A percentile compares a stretch with the other conserved stretches of the same genome.
Conservation (phyloP, 2,329 filamentous ascomycete species). For the Penicillium janthinellum region DNA sequence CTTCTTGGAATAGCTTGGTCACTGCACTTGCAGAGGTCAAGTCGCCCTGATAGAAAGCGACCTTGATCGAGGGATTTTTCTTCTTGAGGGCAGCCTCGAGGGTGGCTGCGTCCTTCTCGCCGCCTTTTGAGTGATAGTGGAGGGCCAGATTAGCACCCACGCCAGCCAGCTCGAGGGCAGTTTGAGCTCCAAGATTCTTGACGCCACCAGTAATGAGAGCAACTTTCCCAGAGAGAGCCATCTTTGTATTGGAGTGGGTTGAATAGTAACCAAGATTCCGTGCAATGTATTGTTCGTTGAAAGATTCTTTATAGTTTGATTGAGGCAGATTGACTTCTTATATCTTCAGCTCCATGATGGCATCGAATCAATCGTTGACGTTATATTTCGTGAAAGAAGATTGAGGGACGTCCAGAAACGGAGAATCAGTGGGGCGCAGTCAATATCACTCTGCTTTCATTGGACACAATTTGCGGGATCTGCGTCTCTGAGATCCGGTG, state of each 20-base stretch:
- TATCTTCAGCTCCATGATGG: no score
- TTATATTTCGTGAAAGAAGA: no score
- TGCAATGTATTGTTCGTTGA: no score
- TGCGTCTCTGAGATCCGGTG: no score
- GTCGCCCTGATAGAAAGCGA: slow-evolving; percentile 49
- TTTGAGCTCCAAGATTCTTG: slow-evolving; percentile 47
- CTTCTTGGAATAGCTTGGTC: slow-evolving; percentile 44
- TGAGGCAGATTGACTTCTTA: no score
- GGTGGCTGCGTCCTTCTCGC: slow-evolving; percentile 40
- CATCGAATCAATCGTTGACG: no score
- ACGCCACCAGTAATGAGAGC: slow-evolving; percentile 48
- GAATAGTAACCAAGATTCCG: no score
- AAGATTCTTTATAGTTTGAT: no score
- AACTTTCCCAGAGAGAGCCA: slow-evolving; percentile 44
- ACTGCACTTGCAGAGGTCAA: slow-evolving; percentile 46
- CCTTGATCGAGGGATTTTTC: slow-evolving; percentile 34
- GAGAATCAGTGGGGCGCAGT: no score
- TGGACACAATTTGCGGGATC: no score
- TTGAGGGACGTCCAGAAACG: no score
- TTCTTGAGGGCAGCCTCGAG: slow-evolving; percentile 43
- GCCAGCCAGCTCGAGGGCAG: slow-evolving; percentile 40
- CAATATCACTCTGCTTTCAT: no score
- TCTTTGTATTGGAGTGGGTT: slow-evolving; percentile 6
- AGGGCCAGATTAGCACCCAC: slow-evolving; percentile 43
- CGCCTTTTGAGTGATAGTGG: slow-evolving; percentile 47